phyloP scores from a whole-genome alignment of 2,329 filamentous ascomycete species.

The Curvularia sp. region DNA sequence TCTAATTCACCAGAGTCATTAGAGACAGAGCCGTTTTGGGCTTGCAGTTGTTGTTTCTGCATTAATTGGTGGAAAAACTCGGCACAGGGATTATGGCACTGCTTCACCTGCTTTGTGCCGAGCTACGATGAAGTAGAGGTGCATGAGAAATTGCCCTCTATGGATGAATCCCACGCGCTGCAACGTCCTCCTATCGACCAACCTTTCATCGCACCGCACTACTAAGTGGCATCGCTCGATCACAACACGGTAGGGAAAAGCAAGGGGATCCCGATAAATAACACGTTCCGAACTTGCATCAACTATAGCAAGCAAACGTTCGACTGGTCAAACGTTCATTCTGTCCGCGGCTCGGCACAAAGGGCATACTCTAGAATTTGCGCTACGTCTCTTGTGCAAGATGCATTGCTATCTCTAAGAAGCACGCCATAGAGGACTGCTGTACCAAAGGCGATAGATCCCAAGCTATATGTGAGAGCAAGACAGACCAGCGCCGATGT shows the following conservation, averaged over 20 bases:
- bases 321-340: background rate
- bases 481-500: too few species aligned
- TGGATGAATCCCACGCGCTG: background rate
- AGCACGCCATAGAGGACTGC: too few species aligned
- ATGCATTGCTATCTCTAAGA: too few species aligned
- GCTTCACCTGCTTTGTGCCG: background rate
- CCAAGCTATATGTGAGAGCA: too few species aligned
- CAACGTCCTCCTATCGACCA: background rate
- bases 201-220: background rate
- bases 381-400: too few species aligned
- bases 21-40: background rate
- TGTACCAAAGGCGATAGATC: too few species aligned
- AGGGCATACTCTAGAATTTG: too few species aligned
- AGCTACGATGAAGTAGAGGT: constrained; percentile 2
- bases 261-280: background rate
- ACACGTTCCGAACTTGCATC: background rate
- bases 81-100: constrained; percentile 4
- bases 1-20: background rate
- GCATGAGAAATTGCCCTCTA: background rate
- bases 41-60: constrained; percentile 1
- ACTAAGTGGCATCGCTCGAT: background rate
- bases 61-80: background rate
- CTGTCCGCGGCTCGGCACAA: background rate
- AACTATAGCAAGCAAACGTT: background rate
- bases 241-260: background rate